Evolutionary conservation across 305 asterid genomes (phyloP).

Genomic region (Solanum aculeatissimum): DNA sequence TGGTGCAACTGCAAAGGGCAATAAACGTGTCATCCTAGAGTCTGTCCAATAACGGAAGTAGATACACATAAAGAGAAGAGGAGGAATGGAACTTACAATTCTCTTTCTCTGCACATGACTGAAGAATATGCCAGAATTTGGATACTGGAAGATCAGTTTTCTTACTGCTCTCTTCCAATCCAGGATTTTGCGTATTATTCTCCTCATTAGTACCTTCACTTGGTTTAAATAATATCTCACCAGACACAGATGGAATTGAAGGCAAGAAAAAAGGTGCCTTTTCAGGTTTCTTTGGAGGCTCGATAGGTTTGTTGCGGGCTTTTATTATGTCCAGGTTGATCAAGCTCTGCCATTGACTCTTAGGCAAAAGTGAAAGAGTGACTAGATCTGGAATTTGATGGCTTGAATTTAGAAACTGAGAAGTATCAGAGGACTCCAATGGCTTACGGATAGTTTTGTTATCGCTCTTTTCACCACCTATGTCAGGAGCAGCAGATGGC

Average conservation of each 20-base stretch:
- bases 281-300: constrained; percentile 98
- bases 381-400: constrained; percentile 76
- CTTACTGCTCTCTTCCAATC: constrained; percentile 11
- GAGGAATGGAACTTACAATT: constrained; percentile 49
- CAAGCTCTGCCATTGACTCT: constrained; percentile 97
- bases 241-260: constrained; percentile 74
- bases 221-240: constrained; percentile 70
- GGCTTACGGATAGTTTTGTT: constrained; percentile 16
- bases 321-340: constrained; percentile 84
- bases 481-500: constrained; percentile 52
- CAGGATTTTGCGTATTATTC: constrained; percentile 26
- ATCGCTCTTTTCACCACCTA: constrained; percentile 24
- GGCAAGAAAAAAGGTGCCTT: constrained; percentile 92
- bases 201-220: constrained; percentile 36
- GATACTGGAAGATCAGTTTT: constrained; percentile 35
- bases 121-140: constrained; percentile 54
- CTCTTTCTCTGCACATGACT: constrained; percentile 30
- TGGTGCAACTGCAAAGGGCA: constrained; percentile 53
- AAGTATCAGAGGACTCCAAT: constrained; percentile 17
- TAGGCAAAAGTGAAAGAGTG: constrained; percentile 87
- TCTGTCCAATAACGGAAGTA: background rate
- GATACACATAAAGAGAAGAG: background rate
- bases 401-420: constrained; percentile 15
- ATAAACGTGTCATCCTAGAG: background rate
- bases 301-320: constrained; percentile 87